Evolutionary conservation across 495 filamentous ascomycete species (phyloP), one percentile per base, ranked within the genome.

Genomic region (Saxophila tyrrhenica): DNA sequence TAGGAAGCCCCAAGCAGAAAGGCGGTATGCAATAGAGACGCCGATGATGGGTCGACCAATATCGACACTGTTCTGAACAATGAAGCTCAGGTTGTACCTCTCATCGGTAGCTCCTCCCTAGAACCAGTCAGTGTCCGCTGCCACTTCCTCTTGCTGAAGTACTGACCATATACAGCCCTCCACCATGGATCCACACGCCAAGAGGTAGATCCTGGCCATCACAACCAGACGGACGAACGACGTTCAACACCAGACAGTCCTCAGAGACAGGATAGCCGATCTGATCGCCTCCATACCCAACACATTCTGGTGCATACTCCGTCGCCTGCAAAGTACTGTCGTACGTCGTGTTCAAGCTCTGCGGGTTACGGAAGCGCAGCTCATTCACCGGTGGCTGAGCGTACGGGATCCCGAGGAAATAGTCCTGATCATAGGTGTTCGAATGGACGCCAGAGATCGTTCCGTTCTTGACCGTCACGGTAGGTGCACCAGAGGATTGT

Each of bases 161-260:
- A 35, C 46, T 29, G 2, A 35, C 80, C 10, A 77, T 64, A 59
- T 80, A 74, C 57, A 82, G 82, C 1, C 73, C 77, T 20, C 81
- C 80, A 25, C 82, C 84, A 60, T 76, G 82, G 49, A 87, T 85
- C 79, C 81, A 86, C 8, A 84, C 71, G 42, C 82, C 67, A 19
- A 86, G 77, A 0, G 84, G 84, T 1, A 86, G 67, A 44, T 79
- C 78, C 67, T 69, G 0, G 69, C 61, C 50, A 63, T 74, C 42
- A 72, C 81, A 64, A 16, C 78, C 82, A 0, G 71, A 56, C 11
- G 84, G 83, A 16, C 83, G 76, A 11, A 77, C 66, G n/a, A 87
- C 73, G 57, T 83, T 82, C 41, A 87, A 64, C 29, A 71, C 81
- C 32, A 87, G 69, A 56, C 84, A 87, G 64, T 87, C 75, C 60